Evolutionary conservation across 805 yeast genomes (phyloP), one percentile per base, ranked within the genome.

Genomic region (Metschnikowia proteae): DNA sequence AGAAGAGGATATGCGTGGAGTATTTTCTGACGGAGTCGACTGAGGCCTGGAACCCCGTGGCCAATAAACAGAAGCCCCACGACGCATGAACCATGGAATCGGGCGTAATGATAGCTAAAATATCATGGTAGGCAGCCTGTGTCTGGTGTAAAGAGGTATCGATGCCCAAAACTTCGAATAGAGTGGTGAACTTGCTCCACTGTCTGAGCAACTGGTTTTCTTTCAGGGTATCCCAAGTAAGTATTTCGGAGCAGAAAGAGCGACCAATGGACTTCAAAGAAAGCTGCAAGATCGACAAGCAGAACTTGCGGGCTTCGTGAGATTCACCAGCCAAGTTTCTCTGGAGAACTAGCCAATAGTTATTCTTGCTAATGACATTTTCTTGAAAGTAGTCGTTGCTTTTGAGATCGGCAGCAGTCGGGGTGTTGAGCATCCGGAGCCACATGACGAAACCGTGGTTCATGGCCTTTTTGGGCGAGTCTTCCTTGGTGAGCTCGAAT

Each of bases 91-190:
- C 76, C 25, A 67, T 55, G 0, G 87, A 79, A 1, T 63, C 52
- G 3, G 78, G 74, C 0, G 74, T 66, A 25, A 88, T 71, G 10
- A 87, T 62, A 1, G 67, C 67, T 1, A 80, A 61, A 38, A 90
- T 78, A 57, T 88, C 96, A 6, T 67, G 67, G 1, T 77, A 65
- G 0, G 94, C 92, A 9, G 88, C 96, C 56, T 83, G 83, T 0
- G 91, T 82, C 64, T 91, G 97, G 57, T 91, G 90, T 57, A 88
- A 67, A 0, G 96, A 86, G 0, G 96, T 82, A 62, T 90, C 97
- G 35, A 90, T 76, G 1, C 89, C 94, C 27, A 88, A 67, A 41
- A 90, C 86, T 60, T 90, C 96, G 58, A 80, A 85, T 10, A 90
- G 66, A 0, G 96, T 87, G 27, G 81, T 73, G 58, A 74, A 90